phyloP scores from a whole-genome alignment of 1,284 basidiomycete species.

The Exsudoporus floridanus region DNA sequence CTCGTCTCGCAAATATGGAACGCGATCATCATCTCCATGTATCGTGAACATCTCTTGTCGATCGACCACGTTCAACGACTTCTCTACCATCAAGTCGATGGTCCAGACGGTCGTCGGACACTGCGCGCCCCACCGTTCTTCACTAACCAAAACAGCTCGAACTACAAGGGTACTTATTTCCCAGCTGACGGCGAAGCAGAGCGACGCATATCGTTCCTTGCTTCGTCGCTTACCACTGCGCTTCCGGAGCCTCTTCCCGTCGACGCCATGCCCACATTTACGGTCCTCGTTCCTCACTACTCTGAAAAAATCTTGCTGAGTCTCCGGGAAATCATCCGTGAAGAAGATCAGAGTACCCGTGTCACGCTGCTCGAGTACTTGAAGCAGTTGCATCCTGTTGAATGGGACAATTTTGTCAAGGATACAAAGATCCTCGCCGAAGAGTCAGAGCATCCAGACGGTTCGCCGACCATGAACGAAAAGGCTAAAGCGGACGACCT shows the following conservation, averaged over 20 bases:
- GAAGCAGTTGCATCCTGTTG: slow-evolving; percentile 98
- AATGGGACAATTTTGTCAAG: slow-evolving; percentile 99
- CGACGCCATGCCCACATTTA: slow-evolving; percentile 97
- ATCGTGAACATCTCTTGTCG: slow-evolving; percentile 91
- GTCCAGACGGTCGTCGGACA: slow-evolving; percentile 82
- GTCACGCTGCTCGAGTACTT: slow-evolving; percentile 95
- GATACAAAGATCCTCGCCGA: slow-evolving; percentile 99
- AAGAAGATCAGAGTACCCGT: slow-evolving; percentile 94
- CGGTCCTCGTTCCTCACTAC: slow-evolving; percentile 94
- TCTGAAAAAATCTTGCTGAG: slow-evolving; percentile 95
- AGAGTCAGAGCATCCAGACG: slow-evolving; percentile 70
- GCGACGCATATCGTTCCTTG: slow-evolving; percentile 95
- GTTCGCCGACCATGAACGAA: slow-evolving; percentile 62
- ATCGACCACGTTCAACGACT: slow-evolving; percentile 95
- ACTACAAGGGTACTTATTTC: slow-evolving; percentile 83
- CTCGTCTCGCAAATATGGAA: slow-evolving; percentile 98
- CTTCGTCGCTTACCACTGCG: slow-evolving; percentile 89
- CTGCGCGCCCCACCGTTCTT: slow-evolving; percentile 95
- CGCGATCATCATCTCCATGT: slow-evolving; percentile 98
- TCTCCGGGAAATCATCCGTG: slow-evolving; percentile 92
- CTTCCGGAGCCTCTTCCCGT: slow-evolving; percentile 92
- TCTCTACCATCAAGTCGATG: slow-evolving; percentile 91
- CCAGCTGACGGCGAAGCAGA: slow-evolving; percentile 92
- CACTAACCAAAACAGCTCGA: slow-evolving; percentile 79
- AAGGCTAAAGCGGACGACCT: slow-evolving; percentile 91